These are phyloP conservation scores for Cytauxzoon felis DNA, from an alignment of 169 alveolate species.

Conservation along the genomic window DNA sequence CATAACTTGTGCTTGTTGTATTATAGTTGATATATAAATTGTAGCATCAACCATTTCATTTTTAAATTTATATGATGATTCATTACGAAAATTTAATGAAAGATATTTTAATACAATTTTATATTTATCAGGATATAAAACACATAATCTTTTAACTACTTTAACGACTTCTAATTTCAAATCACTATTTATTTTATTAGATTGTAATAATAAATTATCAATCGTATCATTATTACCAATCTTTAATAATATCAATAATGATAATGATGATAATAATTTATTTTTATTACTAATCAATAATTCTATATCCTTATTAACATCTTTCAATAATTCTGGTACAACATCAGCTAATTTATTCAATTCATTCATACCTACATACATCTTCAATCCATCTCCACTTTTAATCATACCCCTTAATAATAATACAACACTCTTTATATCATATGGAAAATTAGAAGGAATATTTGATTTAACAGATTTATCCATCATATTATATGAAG, in stretches of 20 bases:
- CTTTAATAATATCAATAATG: constrained; percentile 91
- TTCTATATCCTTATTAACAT: constrained; percentile 82
- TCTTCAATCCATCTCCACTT: constrained; percentile 27
- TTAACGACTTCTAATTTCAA: constrained; percentile 87
- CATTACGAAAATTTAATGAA: constrained; percentile 88
- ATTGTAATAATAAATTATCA: constrained; percentile 87
- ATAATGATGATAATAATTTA: constrained; percentile 89
- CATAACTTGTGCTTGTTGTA: constrained; percentile 78
- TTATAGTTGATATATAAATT: constrained; percentile 78
- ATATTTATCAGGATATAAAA: constrained; percentile 88
- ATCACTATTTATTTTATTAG: constrained; percentile 73
- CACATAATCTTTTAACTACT: constrained; percentile 88
- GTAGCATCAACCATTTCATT: constrained; percentile 89
- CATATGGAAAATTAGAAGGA: no score
- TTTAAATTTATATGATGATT: constrained; percentile 84
- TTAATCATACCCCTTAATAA: no score
- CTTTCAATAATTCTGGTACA: constrained; percentile 55
- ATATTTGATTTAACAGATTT: no score
- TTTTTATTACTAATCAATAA: constrained; percentile 85
- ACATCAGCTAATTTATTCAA: constrained; percentile 58
- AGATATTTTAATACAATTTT: constrained; percentile 85
- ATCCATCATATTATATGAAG: no score
- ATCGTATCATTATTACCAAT: constrained; percentile 92
- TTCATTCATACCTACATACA: constrained; percentile 62
- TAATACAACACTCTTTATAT: no score